Base-by-base conservation (phyloP, 2,329 filamentous ascomycete genomes). In the Daldinia sp. region DNA sequence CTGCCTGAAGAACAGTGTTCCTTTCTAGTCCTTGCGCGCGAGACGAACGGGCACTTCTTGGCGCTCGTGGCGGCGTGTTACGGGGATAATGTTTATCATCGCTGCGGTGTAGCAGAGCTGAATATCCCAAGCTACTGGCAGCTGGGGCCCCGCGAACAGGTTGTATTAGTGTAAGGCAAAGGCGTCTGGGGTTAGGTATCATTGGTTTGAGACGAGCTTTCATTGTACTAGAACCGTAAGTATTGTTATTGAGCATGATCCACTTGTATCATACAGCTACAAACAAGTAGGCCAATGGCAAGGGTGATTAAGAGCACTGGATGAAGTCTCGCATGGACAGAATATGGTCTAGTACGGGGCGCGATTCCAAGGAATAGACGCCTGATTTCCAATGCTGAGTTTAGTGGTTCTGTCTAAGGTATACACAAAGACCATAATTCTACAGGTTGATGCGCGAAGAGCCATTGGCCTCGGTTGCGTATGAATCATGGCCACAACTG, bases 391-490 rank as follows among this genome's bases (percentile, higher is more conserved):
- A 50, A 41, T 64, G 46, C 35, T 69, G 70, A 72, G 72, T 72
- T 69, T 72, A 54, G 68, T 72, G 64, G 55, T 70, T 67, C 58
- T 68, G 44, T 72, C 72, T 74, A 70, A 4, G 35, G 13, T 35
- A 35, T 60, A 71, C 57, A 65, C 59, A 64, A 44, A 44, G 59
- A 37, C 55, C 50, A 61, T 69, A 60, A 63, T 71, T 69, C 61
- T 73, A 74, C 73, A 72, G 67, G 58, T 57, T 71, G 69, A 62
- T 57, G 70, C 69, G 72, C 62, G 54, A 37, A 15, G 42, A 28
- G 54, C 39, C 20, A 30, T 26, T 33, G 48, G 10, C 18, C 30
- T 65, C 51, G 15, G 35, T 28, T 44, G 53, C 60, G 63, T 69
- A 58, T 30, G 41, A 55, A 61, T 64, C 59, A 57, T 56, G 42